These are phyloP conservation scores for Suhomyces vadensis DNA, from an alignment of 805 yeast genomes.

Conservation along the genomic window DNA sequence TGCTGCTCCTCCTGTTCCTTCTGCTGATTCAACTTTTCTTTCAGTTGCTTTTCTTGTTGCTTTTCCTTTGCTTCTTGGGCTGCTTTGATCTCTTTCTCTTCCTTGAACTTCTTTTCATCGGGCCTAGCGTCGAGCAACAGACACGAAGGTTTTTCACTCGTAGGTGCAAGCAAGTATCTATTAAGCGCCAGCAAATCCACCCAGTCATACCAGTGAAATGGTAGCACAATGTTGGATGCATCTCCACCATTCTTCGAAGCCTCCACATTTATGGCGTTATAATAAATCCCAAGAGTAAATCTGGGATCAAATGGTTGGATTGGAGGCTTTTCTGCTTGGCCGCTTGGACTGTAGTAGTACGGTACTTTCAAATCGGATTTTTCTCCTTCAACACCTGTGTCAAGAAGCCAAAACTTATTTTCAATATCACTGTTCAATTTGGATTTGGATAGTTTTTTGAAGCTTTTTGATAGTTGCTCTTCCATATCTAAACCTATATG, in stretches of 20 bases:
- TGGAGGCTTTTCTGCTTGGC: conserved; percentile 15
- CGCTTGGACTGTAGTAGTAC: conserved; percentile 10
- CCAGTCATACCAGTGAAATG: conserved; percentile 62
- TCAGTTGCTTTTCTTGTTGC: conserved; percentile 11
- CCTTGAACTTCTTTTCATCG: conserved; percentile 9
- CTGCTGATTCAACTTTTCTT: conserved; percentile 10
- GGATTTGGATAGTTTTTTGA: conserved; percentile 16
- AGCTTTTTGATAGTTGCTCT: conserved; percentile 8
- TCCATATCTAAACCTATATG: conserved; percentile 7
- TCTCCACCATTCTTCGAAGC: conserved; percentile 4
- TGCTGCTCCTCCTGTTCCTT: conserved; percentile 11
- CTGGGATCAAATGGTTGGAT: conserved; percentile 29
- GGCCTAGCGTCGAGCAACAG: conserved; percentile 7
- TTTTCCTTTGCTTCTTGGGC: conserved; percentile 13
- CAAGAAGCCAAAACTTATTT: conserved; percentile 20
- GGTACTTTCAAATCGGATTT: conserved; percentile 3
- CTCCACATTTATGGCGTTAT: conserved; percentile 12
- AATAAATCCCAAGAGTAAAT: conserved; percentile 25
- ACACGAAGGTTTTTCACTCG: conserved; percentile 4
- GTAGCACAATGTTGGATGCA: conserved; percentile 10
- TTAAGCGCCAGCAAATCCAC: conserved; percentile 46
- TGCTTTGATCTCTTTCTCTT: conserved; percentile 10
- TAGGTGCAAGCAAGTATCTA: conserved; percentile 13
- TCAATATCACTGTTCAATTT: conserved; percentile 23
- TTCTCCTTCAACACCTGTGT: conserved; percentile 7